These are phyloP conservation scores for Yarrowia sp. DNA, from an alignment of 805 yeast species.

Conservation along the genomic window DNA sequence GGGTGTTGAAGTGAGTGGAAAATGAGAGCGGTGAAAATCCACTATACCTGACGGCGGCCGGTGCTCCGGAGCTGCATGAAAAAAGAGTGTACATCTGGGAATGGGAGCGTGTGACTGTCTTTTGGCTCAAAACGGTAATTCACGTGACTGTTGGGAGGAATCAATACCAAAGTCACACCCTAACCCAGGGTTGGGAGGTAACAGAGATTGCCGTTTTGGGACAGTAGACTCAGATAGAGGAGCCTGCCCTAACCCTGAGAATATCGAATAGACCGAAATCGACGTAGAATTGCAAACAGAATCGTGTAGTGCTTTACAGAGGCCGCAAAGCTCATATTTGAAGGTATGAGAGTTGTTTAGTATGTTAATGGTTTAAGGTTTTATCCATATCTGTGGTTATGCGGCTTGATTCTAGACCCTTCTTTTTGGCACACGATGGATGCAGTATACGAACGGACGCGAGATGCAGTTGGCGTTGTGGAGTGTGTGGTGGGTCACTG, in stretches of 20 bases:
- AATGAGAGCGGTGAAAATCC: constrained; percentile 24
- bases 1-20: constrained; percentile 23
- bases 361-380: too few relatives aligned
- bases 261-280: too few relatives aligned
- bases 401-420: not conserved
- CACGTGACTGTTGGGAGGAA: constrained; percentile 17
- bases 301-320: too few relatives aligned
- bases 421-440: not conserved
- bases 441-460: not conserved
- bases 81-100: constrained; percentile 19
- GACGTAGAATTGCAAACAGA: too few relatives aligned
- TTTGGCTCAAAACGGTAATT: not conserved
- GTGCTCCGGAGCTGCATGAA: constrained; percentile 12
- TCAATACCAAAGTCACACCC: not conserved
- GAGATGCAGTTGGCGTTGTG: not conserved
- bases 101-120: constrained; percentile 12
- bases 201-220: not conserved
- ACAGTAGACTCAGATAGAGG: not conserved
- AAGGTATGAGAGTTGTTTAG: too few relatives aligned
- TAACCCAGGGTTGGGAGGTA: not conserved
- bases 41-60: constrained; percentile 14
- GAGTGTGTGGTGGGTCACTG: not conserved
- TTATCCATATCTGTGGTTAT: not conserved
- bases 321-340: too few relatives aligned
- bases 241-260: not conserved